These are phyloP conservation scores for Mycena filopes DNA, from an alignment of 768 basidiomycete species.

Conservation along the genomic window DNA sequence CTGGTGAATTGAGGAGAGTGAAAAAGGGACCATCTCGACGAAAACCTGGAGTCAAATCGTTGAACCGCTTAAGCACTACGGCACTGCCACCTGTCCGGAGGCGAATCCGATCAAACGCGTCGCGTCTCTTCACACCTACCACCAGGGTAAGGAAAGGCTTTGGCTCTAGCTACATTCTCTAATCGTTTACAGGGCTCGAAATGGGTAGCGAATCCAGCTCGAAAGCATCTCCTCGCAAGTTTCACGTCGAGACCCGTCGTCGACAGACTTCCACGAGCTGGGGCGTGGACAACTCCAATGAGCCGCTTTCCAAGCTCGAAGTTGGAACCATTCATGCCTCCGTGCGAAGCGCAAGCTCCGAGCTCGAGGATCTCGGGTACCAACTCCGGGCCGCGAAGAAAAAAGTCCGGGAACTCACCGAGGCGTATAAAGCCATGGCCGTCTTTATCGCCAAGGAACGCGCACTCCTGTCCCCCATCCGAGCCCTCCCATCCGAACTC, in stretches of 20 bases:
- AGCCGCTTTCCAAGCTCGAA: constrained; percentile 14
- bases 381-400: constrained; percentile 7
- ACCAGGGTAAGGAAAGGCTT: background rate
- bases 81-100: background rate
- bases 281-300: constrained; percentile 13
- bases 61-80: background rate
- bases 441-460: constrained; percentile 9
- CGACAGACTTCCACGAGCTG: constrained; percentile 14
- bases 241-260: background rate
- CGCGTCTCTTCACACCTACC: constrained; percentile 2
- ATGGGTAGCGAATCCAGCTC: background rate
- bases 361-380: background rate
- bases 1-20: background rate
- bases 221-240: background rate
- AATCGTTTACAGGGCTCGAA: background rate
- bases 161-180: background rate
- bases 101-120: constrained; percentile 15
- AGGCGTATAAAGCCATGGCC: background rate
- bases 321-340: constrained; percentile 11
- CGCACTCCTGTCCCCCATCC: constrained; percentile 17
- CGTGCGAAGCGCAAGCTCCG: background rate
- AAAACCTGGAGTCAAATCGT: background rate
- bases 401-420: background rate
- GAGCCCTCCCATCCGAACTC: constrained; percentile 8
- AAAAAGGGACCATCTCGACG: background rate